Evolutionary conservation across 495 filamentous ascomycete species (phyloP).

Genomic region (Cairneyella variabilis): DNA sequence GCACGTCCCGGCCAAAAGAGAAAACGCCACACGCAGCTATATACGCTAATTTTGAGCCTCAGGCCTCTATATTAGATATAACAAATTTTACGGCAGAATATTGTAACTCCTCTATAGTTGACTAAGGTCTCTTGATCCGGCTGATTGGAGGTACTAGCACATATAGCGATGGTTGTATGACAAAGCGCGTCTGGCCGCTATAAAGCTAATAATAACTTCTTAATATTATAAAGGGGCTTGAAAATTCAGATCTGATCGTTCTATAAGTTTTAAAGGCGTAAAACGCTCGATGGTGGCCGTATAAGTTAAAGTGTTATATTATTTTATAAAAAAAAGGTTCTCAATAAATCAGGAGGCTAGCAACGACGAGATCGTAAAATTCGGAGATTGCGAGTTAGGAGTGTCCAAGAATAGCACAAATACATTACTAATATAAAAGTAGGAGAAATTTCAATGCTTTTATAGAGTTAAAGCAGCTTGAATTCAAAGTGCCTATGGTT

Average conservation of each 20-base stretch:
- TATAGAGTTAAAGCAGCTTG: conserved; percentile 11
- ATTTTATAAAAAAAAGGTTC: neutral
- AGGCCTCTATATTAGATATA: too few relatives aligned
- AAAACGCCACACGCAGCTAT: too few relatives aligned
- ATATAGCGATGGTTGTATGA: conserved; percentile 3
- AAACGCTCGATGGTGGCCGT: neutral
- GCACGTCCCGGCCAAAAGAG: too few relatives aligned
- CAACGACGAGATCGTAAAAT: conserved; percentile 15
- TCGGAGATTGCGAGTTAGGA: conserved; percentile 10
- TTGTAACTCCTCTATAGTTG: neutral
- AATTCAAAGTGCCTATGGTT: conserved; percentile 5
- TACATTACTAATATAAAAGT: conserved; percentile 13
- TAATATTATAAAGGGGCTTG: neutral
- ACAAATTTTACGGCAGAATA: neutral
- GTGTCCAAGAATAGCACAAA: conserved; percentile 8
- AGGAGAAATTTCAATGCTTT: conserved; percentile 11
- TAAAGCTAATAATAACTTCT: neutral
- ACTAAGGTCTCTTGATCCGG: conserved; percentile 1
- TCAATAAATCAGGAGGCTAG: conserved; percentile 12
- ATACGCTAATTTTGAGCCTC: too few relatives aligned
- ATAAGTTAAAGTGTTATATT: neutral
- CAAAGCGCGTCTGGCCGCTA: conserved; percentile 1
- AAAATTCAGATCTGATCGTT: too few relatives aligned
- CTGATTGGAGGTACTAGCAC: conserved; percentile 3
- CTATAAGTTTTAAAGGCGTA: too few relatives aligned